These are phyloP conservation scores for Talaromyces ruber DNA, from an alignment of 495 filamentous ascomycete species.

Conservation along the genomic window DNA sequence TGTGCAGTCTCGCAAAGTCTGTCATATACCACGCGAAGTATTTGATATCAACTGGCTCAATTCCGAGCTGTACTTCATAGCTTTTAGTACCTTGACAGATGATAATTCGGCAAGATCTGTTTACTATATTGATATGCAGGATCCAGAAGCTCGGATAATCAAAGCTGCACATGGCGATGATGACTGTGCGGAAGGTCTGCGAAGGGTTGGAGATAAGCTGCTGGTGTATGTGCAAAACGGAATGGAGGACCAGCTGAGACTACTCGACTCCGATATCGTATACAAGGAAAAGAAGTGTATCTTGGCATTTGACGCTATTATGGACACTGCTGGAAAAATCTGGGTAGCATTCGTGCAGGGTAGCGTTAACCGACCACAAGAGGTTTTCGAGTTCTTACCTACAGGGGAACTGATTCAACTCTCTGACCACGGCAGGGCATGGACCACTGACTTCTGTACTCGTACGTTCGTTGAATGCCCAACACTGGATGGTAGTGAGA, in stretches of 20 bases:
- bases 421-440: neutral
- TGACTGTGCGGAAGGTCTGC: neutral
- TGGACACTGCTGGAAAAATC: neutral
- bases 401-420: neutral
- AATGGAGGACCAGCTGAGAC: neutral
- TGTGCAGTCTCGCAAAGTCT: neutral
- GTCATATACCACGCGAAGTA: neutral
- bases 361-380: neutral
- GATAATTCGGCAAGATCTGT: neutral
- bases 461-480: neutral
- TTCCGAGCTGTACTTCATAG: neutral
- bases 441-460: neutral
- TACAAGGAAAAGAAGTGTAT: neutral
- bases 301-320: neutral
- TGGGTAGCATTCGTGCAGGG: neutral
- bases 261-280: neutral
- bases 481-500: neutral
- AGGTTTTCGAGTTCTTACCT: neutral
- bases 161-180: neutral
- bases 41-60: neutral
- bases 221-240: neutral
- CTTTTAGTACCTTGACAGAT: neutral
- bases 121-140: neutral
- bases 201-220: neutral
- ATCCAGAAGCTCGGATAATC: neutral